Evolutionary conservation across 2,329 filamentous ascomycete species (phyloP).

Genomic region (Karstenula rhodostoma): DNA sequence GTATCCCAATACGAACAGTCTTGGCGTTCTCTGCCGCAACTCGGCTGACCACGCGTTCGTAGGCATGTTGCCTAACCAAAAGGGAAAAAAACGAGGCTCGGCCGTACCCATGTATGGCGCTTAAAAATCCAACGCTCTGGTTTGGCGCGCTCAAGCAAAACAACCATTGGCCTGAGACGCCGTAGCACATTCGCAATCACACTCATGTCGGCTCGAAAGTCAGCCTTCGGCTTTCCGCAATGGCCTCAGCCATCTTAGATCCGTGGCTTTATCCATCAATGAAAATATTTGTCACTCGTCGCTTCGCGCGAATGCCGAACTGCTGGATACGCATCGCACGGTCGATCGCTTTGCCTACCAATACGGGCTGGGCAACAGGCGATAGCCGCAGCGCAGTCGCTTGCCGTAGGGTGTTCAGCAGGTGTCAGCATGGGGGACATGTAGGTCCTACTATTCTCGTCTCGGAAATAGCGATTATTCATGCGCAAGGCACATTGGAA

Average conservation of each 20-base stretch:
- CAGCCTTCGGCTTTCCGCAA: conserved; percentile 13
- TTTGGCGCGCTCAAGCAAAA: not conserved
- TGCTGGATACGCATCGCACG: conserved; percentile 9
- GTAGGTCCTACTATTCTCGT: conserved; percentile 16
- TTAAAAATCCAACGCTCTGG: conserved; percentile 7
- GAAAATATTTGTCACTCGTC: conserved; percentile 5
- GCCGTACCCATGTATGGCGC: conserved; percentile 8
- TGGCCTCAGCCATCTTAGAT: conserved; percentile 4
- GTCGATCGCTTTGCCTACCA: conserved; percentile 14
- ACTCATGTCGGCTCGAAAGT: conserved; percentile 6
- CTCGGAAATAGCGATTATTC: not conserved
- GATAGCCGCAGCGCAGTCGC: conserved; percentile 8
- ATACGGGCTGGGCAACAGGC: conserved; percentile 10
- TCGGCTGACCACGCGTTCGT: not conserved
- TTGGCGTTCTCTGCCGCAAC: conserved; percentile 2
- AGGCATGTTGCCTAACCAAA: not conserved
- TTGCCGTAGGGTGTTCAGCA: conserved; percentile 9
- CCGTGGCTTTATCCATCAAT: conserved; percentile 11
- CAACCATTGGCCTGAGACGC: conserved; percentile 1
- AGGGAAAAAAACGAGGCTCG: not conserved
- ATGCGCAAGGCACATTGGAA: conserved; percentile 7
- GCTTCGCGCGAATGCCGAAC: conserved; percentile 13
- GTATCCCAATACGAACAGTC: not conserved
- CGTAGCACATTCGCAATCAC: conserved; percentile 5
- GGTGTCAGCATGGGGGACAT: conserved; percentile 1